phyloP scores from a whole-genome alignment of 2,329 filamentous ascomycete species.

The Albifimbria verrucaria region DNA sequence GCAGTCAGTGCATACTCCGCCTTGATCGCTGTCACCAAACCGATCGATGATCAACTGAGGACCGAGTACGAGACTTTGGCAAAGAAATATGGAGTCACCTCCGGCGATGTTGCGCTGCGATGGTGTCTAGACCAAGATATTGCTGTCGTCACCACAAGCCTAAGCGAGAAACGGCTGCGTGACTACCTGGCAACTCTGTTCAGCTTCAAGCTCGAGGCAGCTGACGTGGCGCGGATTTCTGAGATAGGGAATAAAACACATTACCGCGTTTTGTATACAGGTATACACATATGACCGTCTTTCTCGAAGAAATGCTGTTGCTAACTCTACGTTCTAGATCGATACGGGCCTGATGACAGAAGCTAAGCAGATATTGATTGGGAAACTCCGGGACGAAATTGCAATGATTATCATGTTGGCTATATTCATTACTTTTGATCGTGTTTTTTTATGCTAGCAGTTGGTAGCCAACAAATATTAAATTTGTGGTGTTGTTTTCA shows the following conservation, averaged over 20 bases:
- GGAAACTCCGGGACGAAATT: too few species aligned
- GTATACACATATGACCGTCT: too few species aligned
- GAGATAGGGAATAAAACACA: not conserved
- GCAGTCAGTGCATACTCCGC: slow-evolving; percentile 7
- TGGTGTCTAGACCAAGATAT: slow-evolving; percentile 7
- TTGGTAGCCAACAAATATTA: too few species aligned
- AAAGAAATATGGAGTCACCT: slow-evolving; percentile 5
- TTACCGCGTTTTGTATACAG: not conserved
- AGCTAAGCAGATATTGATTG: too few species aligned
- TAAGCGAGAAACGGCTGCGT: not conserved
- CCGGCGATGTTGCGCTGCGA: slow-evolving; percentile 3
- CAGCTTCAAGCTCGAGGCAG: not conserved
- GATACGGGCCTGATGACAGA: not conserved
- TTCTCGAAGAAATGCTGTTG: not conserved
- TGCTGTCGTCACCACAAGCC: slow-evolving; percentile 5
- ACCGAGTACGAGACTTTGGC: not conserved
- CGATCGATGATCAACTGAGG: not conserved
- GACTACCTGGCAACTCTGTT: slow-evolving; percentile 1
- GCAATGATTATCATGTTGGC: too few species aligned
- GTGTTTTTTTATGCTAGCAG: too few species aligned
- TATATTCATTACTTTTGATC: too few species aligned
- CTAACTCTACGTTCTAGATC: not conserved
- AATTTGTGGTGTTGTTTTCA: too few species aligned
- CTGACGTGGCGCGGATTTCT: not conserved
- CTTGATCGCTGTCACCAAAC: slow-evolving; percentile 4